Base-by-base conservation (phyloP, 306 rosid genomes). In the Cercis canadensis region DNA sequence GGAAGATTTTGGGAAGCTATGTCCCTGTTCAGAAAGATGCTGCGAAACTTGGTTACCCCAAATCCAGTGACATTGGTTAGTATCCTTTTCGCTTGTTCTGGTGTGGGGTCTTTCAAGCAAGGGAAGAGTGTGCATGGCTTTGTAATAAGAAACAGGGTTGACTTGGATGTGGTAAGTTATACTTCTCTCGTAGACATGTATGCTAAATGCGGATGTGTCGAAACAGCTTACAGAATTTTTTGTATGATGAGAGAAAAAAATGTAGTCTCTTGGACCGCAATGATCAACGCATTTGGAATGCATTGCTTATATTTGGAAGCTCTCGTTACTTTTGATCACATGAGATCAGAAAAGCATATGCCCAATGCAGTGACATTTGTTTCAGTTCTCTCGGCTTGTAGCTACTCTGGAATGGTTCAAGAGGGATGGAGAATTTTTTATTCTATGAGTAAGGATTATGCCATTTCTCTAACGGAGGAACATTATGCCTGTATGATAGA, bases 61-160 rank as follows among this genome's bases (percentile, higher is more conserved):
- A 74, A 74, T 65, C 51, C 44, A 1, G 53, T 56, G 39, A 74
- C 59, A 9, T 45, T 34, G 52, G 39, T 34, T 34, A 21, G 73
- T 16, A 33, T 64, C n/a, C 51, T 64, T 18, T 39, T 44, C 7
- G 57, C 78, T 55, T 63, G 72, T 41, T 54, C 57, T 31, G 65
- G 72, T 13, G 65, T 63, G 72, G 78, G 71, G 66, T 62, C 55
- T 40, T 51, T 41, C 70, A 73, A 52, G 29, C 70, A 63, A 54
- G 78, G 72, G 6, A 65, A 64, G 63, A 74, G 60, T 36, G 66
- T 65, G 14, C 67, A 65, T 21, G 72, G 66, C 37, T 74, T 64
- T 65, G 34, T 46, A n/a, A 54, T 44, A 53, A 64, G 66, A 64
- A 74, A 65, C 52, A n/a, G 36, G 57, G 65, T 63, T 63, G 71